A percentile compares a stretch with the other conserved stretches of the same genome.
phyloP scores from a whole-genome alignment of 257 asterid genomes.

The Ehretia macrophylla region DNA sequence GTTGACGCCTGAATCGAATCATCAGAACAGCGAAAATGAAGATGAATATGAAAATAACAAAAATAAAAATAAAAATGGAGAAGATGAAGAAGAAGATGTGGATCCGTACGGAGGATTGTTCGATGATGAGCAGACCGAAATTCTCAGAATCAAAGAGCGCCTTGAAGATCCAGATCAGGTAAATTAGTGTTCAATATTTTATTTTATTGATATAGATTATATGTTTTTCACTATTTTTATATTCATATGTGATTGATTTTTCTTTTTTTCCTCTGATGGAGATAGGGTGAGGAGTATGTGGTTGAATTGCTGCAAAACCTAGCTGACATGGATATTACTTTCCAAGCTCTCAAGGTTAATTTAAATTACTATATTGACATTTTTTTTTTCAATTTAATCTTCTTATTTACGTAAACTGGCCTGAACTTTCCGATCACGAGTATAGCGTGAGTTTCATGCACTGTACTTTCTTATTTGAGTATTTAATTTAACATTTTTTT shows the following conservation, averaged over 20 bases:
- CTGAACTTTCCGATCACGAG: too few species aligned
- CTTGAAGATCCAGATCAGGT: conserved; percentile 86
- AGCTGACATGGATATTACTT: conserved; percentile 87
- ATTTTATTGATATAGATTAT: neutral
- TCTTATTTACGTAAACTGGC: neutral
- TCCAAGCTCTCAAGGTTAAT: conserved; percentile 68
- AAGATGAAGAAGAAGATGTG: conserved; percentile 28
- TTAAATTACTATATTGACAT: neutral
- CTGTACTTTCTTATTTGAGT: neutral
- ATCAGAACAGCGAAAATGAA: conserved; percentile 10
- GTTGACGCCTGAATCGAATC: conserved; percentile 66
- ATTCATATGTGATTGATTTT: neutral
- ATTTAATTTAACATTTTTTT: neutral
- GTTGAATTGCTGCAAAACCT: conserved; percentile 70
- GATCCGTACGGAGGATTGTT: conserved; percentile 63
- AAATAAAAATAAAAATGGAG: neutral
- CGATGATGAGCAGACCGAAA: conserved; percentile 64
- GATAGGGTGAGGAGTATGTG: conserved; percentile 68
- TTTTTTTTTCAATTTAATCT: neutral
- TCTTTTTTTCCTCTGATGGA: too few species aligned
- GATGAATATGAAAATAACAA: conserved; percentile 19
- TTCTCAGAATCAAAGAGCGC: conserved; percentile 63
- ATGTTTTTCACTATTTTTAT: neutral
- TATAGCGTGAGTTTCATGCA: neutral
- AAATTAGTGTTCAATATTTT: neutral